A percentile compares a stretch with the other conserved stretches of the same genome.
phyloP scores from a whole-genome alignment of 257 asterid species.

The Nicotiana otophora region DNA sequence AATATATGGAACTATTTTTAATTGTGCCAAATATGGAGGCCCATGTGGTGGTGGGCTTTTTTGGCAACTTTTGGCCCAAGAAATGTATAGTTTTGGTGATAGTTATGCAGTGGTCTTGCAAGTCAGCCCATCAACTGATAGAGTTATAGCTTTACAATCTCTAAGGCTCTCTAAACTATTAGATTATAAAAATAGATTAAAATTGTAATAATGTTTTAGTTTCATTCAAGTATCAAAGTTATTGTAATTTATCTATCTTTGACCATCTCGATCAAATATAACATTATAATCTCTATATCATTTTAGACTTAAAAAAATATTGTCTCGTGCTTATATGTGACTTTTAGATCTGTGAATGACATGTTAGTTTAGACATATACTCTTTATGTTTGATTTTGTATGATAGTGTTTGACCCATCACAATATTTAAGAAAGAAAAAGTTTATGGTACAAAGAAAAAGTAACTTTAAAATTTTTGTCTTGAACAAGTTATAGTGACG shows the following conservation, averaged over 20 bases:
- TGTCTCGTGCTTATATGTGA: no score
- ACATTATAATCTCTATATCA: no score
- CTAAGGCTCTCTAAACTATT: constrained; percentile 8
- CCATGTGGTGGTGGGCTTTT: constrained; percentile 15
- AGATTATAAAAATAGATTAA: neutral
- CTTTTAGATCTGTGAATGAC: no score
- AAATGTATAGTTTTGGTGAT: constrained; percentile 19
- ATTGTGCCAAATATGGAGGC: constrained; percentile 10
- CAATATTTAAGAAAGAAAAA: no score
- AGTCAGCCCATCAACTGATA: constrained; percentile 15
- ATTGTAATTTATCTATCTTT: neutral
- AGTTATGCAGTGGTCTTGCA: constrained; percentile 25
- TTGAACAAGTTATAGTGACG: no score
- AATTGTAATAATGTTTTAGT: neutral
- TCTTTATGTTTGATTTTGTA: no score
- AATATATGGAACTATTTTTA: constrained; percentile 9
- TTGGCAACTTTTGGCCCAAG: constrained; percentile 25
- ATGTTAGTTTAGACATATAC: no score
- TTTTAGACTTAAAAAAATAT: no score
- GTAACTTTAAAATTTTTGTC: no score
- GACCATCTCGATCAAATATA: neutral
- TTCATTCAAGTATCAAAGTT: neutral
- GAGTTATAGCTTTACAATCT: constrained; percentile 22
- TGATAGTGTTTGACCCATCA: no score
- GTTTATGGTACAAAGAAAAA: no score